Percentiles rank a stretch among this genome's conserved stretches.
Conservation (phyloP, 23 red algal genomes). For the Agarophyton chilense region DNA sequence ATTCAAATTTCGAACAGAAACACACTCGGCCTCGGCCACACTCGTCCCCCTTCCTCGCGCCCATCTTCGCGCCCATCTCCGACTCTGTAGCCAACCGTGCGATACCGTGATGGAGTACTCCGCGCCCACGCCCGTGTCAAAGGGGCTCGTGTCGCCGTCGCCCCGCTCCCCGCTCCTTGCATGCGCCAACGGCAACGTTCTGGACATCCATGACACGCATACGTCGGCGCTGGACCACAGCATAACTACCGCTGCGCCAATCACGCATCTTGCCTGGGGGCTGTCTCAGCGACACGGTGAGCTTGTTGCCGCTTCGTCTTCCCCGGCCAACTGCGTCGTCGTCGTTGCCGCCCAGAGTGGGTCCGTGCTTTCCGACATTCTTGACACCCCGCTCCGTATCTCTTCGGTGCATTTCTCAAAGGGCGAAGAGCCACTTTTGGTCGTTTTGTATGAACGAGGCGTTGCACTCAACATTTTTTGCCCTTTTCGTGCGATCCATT, state of each 20-base stretch:
- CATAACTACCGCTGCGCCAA: constrained; percentile 12
- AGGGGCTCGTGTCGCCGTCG: constrained; percentile 5
- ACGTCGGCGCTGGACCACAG: background rate
- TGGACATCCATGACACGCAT: constrained; percentile 14
- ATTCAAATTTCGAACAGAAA: background rate
- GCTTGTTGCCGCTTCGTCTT: background rate
- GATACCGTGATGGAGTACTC: constrained; percentile 4
- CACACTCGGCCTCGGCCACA: too few species aligned
- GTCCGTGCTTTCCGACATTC: constrained; percentile 4
- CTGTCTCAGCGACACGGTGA: constrained; percentile 5
- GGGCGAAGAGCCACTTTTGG: background rate
- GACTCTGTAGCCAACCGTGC: background rate
- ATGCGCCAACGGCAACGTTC: constrained; percentile 27
- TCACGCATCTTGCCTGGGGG: constrained; percentile 7
- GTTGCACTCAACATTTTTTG: constrained; percentile 6
- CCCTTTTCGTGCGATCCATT: background rate
- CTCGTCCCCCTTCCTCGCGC: too few species aligned
- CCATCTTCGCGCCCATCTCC: background rate
- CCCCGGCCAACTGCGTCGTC: constrained; percentile 16
- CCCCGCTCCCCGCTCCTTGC: constrained; percentile 13
- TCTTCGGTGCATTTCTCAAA: background rate
- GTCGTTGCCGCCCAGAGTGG: constrained; percentile 3
- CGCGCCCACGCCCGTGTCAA: constrained; percentile 36
- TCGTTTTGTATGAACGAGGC: background rate
- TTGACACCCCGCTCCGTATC: background rate